Base-by-base conservation (phyloP, 805 yeast species). In the Debaryomyces hansenii region DNA sequence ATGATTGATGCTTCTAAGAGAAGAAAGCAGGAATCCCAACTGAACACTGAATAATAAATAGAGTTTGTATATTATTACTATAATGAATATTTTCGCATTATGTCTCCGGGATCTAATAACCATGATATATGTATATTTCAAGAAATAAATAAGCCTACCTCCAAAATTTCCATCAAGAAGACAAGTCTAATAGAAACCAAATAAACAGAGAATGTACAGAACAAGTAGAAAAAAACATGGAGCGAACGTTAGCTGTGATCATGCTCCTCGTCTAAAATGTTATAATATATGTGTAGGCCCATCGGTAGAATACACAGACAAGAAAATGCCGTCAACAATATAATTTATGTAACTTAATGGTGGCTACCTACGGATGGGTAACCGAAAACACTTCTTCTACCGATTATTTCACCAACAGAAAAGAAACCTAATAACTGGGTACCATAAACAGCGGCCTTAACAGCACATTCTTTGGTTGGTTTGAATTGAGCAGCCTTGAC, bases 331-430 rank as follows among this genome's bases (percentile, higher is more conserved):
- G 34, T n/a, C 34, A 12, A 31, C 16, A 31, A n/a, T 5, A 4
- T 31, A n/a, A 31, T 31, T 31, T n/a, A 20, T 24, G 27, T 12
- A 31, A 32, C 24, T 31, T 42, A 42, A 40, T 31, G 43, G 40
- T 60, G 59, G 66, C 79, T 81, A 51, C 82, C 83, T 57, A 70
- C 77, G 14, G 77, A 62, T 63, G 88, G 87, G 79, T 94, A 92
- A 57, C 97, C 97, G 63, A 90, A 87, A 50, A 94, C 59, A 62
- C 87, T 83, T 78, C 98, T 87, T 79, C 98, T 90, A 64, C 99
- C 99, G 63, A 94, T 79, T 58, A 91, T 83, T 79, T 94, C 99
- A 66, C 99, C 99, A 40, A 92, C 78, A 21, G 97, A 83, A 73
- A 90, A 94, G 67, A 91, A 79, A 54, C 97, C 99, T 55, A 88